A percentile compares a stretch with the other conserved stretches of the same genome.
These are phyloP conservation scores for Parsonsia alboflavescens DNA, from an alignment of 257 asterid genomes.

Conservation along the genomic window DNA sequence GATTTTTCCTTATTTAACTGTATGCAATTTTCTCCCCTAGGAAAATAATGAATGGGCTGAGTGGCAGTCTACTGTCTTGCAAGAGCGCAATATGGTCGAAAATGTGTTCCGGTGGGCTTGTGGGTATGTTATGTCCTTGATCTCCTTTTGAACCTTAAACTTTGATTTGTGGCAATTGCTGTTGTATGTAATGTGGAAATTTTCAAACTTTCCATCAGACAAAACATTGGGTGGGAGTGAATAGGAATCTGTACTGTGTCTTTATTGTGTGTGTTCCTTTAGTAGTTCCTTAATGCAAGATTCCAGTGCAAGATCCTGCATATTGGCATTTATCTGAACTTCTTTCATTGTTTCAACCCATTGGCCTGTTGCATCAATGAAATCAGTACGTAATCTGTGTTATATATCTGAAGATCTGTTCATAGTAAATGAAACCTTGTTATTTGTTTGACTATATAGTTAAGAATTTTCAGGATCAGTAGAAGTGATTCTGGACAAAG, in stretches of 20 bases:
- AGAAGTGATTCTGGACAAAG: not conserved
- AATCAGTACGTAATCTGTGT: not conserved
- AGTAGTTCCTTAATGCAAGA: not conserved
- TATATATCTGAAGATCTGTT: not conserved
- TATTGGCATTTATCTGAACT: not conserved
- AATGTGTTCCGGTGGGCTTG: conserved; percentile 88
- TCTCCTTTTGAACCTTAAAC: not conserved
- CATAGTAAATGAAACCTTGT: not conserved
- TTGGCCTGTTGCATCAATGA: not conserved
- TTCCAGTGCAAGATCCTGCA: not conserved
- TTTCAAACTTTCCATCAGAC: not conserved
- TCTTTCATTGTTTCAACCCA: not conserved
- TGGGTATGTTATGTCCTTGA: conserved; percentile 55
- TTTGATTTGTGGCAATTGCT: not conserved
- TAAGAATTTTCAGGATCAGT: not conserved
- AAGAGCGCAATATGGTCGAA: conserved; percentile 69
- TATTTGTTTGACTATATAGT: not conserved
- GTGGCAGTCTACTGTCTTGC: conserved; percentile 68
- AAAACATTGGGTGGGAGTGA: not conserved
- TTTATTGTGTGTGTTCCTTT: not conserved
- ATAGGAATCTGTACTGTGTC: not conserved
- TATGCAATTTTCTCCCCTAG: conserved; percentile 30
- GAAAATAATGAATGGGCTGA: conserved; percentile 70
- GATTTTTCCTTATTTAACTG: not conserved
- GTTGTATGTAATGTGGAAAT: not conserved